Base-by-base conservation (phyloP, 2,329 filamentous ascomycete species). In the Fonsecaea pugnacius region DNA sequence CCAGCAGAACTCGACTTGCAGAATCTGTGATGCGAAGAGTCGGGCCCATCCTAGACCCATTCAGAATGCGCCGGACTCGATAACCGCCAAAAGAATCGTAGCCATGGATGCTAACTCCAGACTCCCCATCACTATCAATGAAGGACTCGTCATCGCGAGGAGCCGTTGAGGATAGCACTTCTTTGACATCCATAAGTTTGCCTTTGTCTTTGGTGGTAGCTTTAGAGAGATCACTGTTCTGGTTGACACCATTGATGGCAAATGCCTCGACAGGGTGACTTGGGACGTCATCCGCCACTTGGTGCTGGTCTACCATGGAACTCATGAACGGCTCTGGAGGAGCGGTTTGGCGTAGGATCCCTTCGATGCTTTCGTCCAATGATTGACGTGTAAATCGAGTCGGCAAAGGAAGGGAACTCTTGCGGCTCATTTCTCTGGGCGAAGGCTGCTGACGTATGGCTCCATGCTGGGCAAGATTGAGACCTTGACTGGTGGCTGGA, bases 21-120 rank as follows among this genome's bases (percentile, higher is more conserved):
- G 66, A 68, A 43, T 70, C 69, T 3, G 59, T 63, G 50, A 70
- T 68, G 30, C 67, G 63, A 18, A 70, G 60, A n/a, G 60, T 68
- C 18, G 67, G 69, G 24, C 67, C 65, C 18, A 62, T 55, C 7
- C 56, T 57, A 18, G 53, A 33, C 8, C 51, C 48, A 36, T 51
- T 56, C 7, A 62, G 46, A 16, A 70, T 48, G 24, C 55, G 62
- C 24, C 63, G 65, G 38, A 70, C 38, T 2, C 65, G 65, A 43
- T 62, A 70, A 9, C 65, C 67, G 18, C 67, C 67, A 27, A 61
- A 55, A 14, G 56, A 36, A 56, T 69, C 67, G 36, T 65, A 67
- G 51, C 65, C 67, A 36, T 59, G 57, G 18, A 64, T 36, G 35
- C 65, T 52, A 24, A 30, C 40, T 5, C 27, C 48, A 21, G 65